A percentile compares a stretch with the other conserved stretches of the same genome.
phyloP scores from a whole-genome alignment of 2,329 filamentous ascomycete genomes.

The Fusarium sp. region DNA sequence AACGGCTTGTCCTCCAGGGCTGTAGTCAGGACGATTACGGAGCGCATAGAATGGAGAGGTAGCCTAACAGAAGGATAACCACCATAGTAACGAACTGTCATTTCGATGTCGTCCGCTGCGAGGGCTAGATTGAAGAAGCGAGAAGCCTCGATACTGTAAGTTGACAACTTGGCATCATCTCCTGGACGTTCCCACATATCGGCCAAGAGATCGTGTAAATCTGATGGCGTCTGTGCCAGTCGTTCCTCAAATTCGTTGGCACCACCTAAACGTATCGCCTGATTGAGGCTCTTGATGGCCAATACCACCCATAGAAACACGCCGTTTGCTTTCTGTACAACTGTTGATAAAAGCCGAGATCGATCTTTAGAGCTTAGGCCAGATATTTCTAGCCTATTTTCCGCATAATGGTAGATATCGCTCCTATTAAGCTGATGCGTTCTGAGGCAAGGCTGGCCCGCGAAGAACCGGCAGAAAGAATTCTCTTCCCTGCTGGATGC shows the following conservation, averaged over 20 bases:
- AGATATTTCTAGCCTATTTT: rapidly evolving
- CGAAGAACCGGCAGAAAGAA: rapidly evolving
- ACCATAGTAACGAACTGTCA: no score
- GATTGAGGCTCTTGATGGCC: background rate
- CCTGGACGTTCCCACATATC: rapidly evolving
- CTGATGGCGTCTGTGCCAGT: background rate
- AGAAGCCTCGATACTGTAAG: rapidly evolving
- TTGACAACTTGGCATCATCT: rapidly evolving
- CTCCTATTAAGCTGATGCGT: rapidly evolving
- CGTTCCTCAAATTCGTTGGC: background rate
- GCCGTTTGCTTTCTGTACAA: rapidly evolving
- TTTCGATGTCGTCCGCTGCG: no score
- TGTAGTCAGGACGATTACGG: background rate
- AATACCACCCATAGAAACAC: background rate
- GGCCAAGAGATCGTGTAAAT: background rate
- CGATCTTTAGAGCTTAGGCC: rapidly evolving
- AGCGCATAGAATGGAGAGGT: background rate
- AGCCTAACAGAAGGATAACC: no score
- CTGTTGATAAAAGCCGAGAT: rapidly evolving
- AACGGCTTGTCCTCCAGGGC: background rate
- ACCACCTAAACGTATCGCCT: background rate
- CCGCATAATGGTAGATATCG: rapidly evolving
- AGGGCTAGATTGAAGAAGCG: background rate
- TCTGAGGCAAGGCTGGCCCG: rapidly evolving
- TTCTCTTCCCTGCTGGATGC: background rate